Evolutionary conservation across 2,329 filamentous ascomycete species (phyloP), one percentile per base, ranked within the genome.

Genomic region (Penicillium sp.): DNA sequence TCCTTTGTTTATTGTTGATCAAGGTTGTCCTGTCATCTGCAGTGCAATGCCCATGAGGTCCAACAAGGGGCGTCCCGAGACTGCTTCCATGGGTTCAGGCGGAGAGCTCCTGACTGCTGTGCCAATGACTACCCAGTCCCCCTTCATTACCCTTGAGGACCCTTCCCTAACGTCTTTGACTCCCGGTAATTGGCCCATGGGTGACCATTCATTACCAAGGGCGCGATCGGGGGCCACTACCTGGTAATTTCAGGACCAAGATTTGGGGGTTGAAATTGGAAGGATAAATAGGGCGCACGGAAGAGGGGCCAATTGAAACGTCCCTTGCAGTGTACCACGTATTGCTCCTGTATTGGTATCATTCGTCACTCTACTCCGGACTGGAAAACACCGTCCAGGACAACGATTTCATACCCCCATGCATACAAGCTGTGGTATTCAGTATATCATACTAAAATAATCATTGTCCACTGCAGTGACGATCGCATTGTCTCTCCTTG

Each of bases 41-140:
- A 53, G 25, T 33, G 49, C 56, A 52, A 59, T 54, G 51, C 55
- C 55, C 59, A 61, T 61, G 55, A 61, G 55, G 55, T 35, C 16
- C 49, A 58, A 30, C 40, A 53, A 52, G 59, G 60, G 60, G 52
- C 48, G 57, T 57, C 60, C 60, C 60, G 60, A 46, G 38, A 22
- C 6, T 37, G 53, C 57, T 60, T 60, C 60, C 57, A 60, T 57
- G 60, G 60, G 54, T 53, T n/a, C 6, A 6, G 51, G 49, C 49
- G 30, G 49, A 52, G 30, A 52, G 49, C 49, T 53, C 25, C n/a
- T 42, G 19, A 22, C n/a, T 16, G n/a, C 22, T 19, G 14, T 38
- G 13, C 55, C 42, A 48, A 42, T 33, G 28, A 42, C 25, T 33
- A 52, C 19, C 40, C 46, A 28, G 43, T 46, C 28, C 45, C 45